Base-by-base conservation (phyloP, 1,139 yeast species). In the Debaryomyces robertsiae region DNA sequence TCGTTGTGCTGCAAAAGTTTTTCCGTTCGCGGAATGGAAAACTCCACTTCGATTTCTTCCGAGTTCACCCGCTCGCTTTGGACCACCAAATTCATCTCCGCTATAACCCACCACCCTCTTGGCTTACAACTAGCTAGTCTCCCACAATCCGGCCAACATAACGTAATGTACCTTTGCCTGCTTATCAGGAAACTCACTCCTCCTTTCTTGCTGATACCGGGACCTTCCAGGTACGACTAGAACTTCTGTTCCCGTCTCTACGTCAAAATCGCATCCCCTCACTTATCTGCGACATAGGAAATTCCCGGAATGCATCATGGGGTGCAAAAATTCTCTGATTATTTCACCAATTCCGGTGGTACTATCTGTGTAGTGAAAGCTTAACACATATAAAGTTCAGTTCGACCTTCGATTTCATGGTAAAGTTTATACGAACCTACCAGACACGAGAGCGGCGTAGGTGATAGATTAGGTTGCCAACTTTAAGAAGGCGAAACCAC, bases 1-100 rank as follows among this genome's bases (percentile, higher is more conserved):
- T 24, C 25, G 17, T 14, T 23, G 14, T 32, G 36, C 36, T 24
- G 36, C 36, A 32, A 32, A 32, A 16, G 29, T 32, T 32, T 32
- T 14, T 32, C 36, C 36, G 36, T 19, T 13, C 29, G 29, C 29
- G 30, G 17, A 10, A 28, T 27, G 25, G 25, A 23, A 23, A 32
- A 14, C 18, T 11, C 27, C 23, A 15, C 27, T 27, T 32, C 36
- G 23, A 14, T 28, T 14, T n/a, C 16, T 32, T 32, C 36, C 36
- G 36, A 32, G 15, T 24, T 32, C 29, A 32, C 30, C 36, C 36
- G 30, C 25, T 32, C 25, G 36, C 29, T 24, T 16, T 19, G 7
- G 7, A 19, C 22, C 22, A 7, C 22, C 22, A 19, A 19, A 19
- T 19, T 19, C 22, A 19, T 6, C 22, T 19, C 22, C 22, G 7